Base-by-base conservation (phyloP, 768 basidiomycete genomes). In the Sporobolomyces phaffii region DNA sequence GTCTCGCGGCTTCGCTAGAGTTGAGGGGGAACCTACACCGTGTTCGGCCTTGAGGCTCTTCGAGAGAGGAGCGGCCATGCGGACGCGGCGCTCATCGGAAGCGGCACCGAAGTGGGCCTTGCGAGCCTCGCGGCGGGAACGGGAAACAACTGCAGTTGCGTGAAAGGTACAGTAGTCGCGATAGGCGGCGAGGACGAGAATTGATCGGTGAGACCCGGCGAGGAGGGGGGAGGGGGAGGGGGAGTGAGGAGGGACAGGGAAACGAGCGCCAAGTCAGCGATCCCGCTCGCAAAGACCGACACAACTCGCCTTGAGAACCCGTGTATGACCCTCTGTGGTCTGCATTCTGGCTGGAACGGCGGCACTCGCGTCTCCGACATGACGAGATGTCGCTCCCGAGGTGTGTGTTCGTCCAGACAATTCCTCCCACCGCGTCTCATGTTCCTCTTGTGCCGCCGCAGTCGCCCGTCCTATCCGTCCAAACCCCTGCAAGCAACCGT, bases 41-140 rank as follows among this genome's bases (percentile, higher is more conserved):
- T 58, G 56, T 33, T 58, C 56, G 56, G 56, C 56, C 56, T 58
- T 58, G 43, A 58, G 56, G 31, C 41, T 45, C 56, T 58, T 58
- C 56, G 56, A 58, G 43, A 58, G 56, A 45, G 56, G 56, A 47
- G 56, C 56, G 43, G 56, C 56, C 56, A 58, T 58, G 31, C 56
- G 56, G 56, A 58, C 56, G 24, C 56, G 56, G 56, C 56, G 56
- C 56, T 58, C 56, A 34, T 58, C 56, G 43, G 56, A 58, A 45
- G 56, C 56, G 31, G 56, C 56, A 58, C 56, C 56, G 56, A 58
- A 58, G 56, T 58, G 56, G 56, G 56, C 56, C 56, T 58, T 58
- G 56, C 56, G 56, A 58, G 56, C 56, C 56, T 45, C 56, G 28
- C 56, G 56, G 56, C 56, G 56, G 56, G 56, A 58, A 58, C 56